A percentile compares a stretch with the other conserved stretches of the same genome.
Conservation (phyloP, 345 rosid genomes). For the Lepidium sativum region DNA sequence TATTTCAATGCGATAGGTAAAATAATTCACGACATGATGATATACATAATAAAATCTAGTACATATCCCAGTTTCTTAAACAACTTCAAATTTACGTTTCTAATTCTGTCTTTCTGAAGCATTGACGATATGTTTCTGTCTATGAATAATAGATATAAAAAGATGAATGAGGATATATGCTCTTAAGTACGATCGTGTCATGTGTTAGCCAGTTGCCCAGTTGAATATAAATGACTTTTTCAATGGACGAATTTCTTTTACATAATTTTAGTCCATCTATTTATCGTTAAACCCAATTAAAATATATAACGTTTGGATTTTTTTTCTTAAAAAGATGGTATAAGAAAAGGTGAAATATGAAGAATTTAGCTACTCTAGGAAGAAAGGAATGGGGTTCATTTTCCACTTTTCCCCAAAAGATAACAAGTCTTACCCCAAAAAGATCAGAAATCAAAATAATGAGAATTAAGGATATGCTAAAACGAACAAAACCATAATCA, state of each 20-base stretch:
- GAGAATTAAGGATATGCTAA: not conserved
- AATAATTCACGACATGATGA: not conserved
- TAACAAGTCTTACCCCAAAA: not conserved
- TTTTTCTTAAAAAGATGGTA: too few relatives aligned
- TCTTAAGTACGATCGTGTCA: slow-evolving; percentile 10
- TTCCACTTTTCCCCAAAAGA: slow-evolving; percentile 6
- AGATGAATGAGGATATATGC: not conserved
- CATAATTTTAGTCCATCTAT: too few relatives aligned
- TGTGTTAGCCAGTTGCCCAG: slow-evolving; percentile 33
- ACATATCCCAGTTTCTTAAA: not conserved
- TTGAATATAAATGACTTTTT: slow-evolving; percentile 11
- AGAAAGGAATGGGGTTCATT: not conserved
- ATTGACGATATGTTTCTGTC: not conserved
- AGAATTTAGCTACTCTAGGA: not conserved
- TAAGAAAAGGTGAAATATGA: not conserved
- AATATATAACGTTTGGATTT: too few relatives aligned
- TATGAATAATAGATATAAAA: too few relatives aligned
- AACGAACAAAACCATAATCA: not conserved
- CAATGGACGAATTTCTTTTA: slow-evolving; percentile 21
- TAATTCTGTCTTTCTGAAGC: too few relatives aligned
- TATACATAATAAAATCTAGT: not conserved
- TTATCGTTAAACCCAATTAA: too few relatives aligned
- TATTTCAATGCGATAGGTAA: not conserved
- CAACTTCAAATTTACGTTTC: not conserved
- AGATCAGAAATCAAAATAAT: not conserved